A percentile compares a stretch with the other conserved stretches of the same genome.
phyloP scores from a whole-genome alignment of 371 early-diverging fungal species.

The Mucor racemosus region DNA sequence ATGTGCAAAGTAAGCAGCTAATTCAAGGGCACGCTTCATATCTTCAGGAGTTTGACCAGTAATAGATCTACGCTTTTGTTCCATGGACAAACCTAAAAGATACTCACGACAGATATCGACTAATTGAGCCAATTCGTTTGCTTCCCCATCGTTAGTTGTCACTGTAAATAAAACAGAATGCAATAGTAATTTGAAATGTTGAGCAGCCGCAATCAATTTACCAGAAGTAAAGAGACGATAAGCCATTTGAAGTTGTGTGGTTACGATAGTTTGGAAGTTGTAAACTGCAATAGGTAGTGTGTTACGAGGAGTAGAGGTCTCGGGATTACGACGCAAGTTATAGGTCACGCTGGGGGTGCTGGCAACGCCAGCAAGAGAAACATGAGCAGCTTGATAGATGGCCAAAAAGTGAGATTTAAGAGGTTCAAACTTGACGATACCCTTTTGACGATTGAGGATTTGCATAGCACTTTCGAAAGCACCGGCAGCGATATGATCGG shows the following conservation, averaged over 20 bases:
- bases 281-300: constrained; percentile 60
- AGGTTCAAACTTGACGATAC: constrained; percentile 88
- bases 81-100: constrained; percentile 84
- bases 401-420: constrained; percentile 86
- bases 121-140: constrained; percentile 78
- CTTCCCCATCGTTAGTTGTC: constrained; percentile 60
- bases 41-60: constrained; percentile 52
- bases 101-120: constrained; percentile 90
- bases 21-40: constrained; percentile 78
- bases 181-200: constrained; percentile 75
- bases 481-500: constrained; percentile 93
- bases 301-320: constrained; percentile 57
- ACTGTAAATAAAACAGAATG: constrained; percentile 75
- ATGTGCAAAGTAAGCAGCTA: constrained; percentile 94
- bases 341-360: constrained; percentile 64
- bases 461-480: constrained; percentile 94
- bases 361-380: constrained; percentile 67
- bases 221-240: constrained; percentile 78
- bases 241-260: constrained; percentile 74
- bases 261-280: constrained; percentile 57
- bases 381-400: constrained; percentile 77
- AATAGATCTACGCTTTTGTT: constrained; percentile 73
- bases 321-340: constrained; percentile 68
- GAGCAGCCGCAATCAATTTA: constrained; percentile 77
- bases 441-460: constrained; percentile 86